These are phyloP conservation scores for Rickenella mellea DNA, from an alignment of 768 basidiomycete genomes.

Conservation along the genomic window DNA sequence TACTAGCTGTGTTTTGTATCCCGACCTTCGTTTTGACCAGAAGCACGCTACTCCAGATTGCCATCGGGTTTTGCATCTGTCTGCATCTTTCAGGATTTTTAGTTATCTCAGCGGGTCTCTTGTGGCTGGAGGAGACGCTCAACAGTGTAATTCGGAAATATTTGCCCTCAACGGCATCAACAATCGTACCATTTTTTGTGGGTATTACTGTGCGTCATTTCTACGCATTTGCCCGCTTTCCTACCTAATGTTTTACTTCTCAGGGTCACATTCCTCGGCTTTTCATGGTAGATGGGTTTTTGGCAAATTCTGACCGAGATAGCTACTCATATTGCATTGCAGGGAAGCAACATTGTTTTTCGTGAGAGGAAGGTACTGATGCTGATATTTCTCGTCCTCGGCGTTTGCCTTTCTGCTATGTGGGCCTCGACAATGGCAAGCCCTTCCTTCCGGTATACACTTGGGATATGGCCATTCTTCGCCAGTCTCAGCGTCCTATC, in stretches of 20 bases:
- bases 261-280: conserved; percentile 36
- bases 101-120: conserved; percentile 29
- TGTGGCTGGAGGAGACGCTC: conserved; percentile 42
- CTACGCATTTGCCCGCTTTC: neutral
- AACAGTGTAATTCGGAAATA: conserved; percentile 24
- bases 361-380: conserved; percentile 32
- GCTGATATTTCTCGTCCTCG: conserved; percentile 28
- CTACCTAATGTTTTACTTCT: neutral
- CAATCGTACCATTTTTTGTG: conserved; percentile 31
- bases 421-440: too few relatives aligned
- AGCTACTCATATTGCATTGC: neutral
- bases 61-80: conserved; percentile 38
- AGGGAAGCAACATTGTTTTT: conserved; percentile 38
- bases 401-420: conserved; percentile 27
- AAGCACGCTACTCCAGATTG: conserved; percentile 30
- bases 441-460: too few relatives aligned
- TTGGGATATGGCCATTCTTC: conserved; percentile 38
- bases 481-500: conserved; percentile 32
- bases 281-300: conserved; percentile 12
- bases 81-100: conserved; percentile 44
- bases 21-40: too few relatives aligned
- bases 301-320: neutral
- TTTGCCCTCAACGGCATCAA: conserved; percentile 22
- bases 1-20: too few relatives aligned
- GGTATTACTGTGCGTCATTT: conserved; percentile 20